A percentile compares a stretch with the other conserved stretches of the same genome.
Conservation (phyloP, 331 rosid genomes). For the Dryas integrifolia region DNA sequence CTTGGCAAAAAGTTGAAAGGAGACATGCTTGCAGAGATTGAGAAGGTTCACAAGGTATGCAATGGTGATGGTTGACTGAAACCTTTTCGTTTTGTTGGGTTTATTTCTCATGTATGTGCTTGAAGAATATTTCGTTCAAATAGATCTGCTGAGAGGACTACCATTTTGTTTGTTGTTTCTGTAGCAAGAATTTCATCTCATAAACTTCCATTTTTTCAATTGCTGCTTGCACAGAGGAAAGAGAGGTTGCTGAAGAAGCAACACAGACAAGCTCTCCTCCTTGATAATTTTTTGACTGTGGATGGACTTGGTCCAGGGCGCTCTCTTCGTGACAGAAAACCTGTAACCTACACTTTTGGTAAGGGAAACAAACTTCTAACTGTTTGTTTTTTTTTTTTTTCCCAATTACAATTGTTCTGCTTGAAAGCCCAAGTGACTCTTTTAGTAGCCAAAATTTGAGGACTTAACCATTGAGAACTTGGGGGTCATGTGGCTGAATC, state of each 20-base stretch:
- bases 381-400: slow-evolving; percentile 2
- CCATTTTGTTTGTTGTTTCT: neutral
- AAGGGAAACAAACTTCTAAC: slow-evolving; percentile 36
- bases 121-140: neutral
- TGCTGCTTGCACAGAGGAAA: slow-evolving; percentile 60
- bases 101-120: slow-evolving; percentile 3
- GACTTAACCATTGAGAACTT: neutral
- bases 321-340: slow-evolving; percentile 95
- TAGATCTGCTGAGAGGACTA: neutral
- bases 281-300: slow-evolving; percentile 65
- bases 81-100: slow-evolving; percentile 8
- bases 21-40: slow-evolving; percentile 98
- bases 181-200: slow-evolving; percentile 2
- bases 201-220: slow-evolving; percentile 8
- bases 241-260: slow-evolving; percentile 93
- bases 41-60: slow-evolving; percentile 92
- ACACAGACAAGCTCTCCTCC: slow-evolving; percentile 95
- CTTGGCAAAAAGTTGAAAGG: slow-evolving; percentile 86
- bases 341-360: slow-evolving; percentile 98
- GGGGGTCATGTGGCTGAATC: neutral
- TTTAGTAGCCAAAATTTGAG: neutral
- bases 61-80: slow-evolving; percentile 4
- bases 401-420: neutral
- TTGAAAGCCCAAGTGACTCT: slow-evolving; percentile 3
- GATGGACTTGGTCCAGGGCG: slow-evolving; percentile 96